These are phyloP conservation scores for Allantophomopsis lycopodina DNA, from an alignment of 2,329 filamentous ascomycete species.

Conservation along the genomic window DNA sequence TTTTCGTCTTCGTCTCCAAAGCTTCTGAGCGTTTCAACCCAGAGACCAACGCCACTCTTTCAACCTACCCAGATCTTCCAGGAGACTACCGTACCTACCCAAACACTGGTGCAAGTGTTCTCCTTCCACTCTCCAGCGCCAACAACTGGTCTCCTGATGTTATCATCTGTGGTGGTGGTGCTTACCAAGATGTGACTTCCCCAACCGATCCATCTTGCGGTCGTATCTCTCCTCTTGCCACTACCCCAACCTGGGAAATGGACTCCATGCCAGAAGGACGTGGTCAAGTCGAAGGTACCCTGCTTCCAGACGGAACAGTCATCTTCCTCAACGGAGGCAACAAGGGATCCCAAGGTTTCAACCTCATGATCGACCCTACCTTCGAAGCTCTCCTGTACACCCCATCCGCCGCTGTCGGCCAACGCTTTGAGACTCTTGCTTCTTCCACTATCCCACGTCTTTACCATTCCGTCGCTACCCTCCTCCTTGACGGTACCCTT, in stretches of 20 bases:
- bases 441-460: constrained; percentile 30
- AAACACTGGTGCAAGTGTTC: constrained; percentile 42
- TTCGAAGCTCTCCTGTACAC: constrained; percentile 44
- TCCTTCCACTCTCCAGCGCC: constrained; percentile 36
- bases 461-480: constrained; percentile 46
- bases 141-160: constrained; percentile 38
- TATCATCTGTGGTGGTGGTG: constrained; percentile 43
- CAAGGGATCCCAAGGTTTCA: constrained; percentile 44
- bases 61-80: constrained; percentile 33
- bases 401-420: constrained; percentile 31
- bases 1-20: constrained; percentile 43
- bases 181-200: constrained; percentile 42
- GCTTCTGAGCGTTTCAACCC: constrained; percentile 42
- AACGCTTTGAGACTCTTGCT: constrained; percentile 31
- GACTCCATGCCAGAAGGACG: constrained; percentile 43
- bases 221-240: constrained; percentile 34
- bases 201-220: constrained; percentile 46
- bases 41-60: constrained; percentile 26
- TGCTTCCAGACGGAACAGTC: constrained; percentile 45
- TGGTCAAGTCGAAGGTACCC: constrained; percentile 44
- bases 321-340: constrained; percentile 45
- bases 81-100: constrained; percentile 45
- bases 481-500: constrained; percentile 44
- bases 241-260: constrained; percentile 37
- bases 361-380: constrained; percentile 36